phyloP scores from a whole-genome alignment of 2,329 filamentous ascomycete species.

The Ophiostoma novo-ulmi region DNA sequence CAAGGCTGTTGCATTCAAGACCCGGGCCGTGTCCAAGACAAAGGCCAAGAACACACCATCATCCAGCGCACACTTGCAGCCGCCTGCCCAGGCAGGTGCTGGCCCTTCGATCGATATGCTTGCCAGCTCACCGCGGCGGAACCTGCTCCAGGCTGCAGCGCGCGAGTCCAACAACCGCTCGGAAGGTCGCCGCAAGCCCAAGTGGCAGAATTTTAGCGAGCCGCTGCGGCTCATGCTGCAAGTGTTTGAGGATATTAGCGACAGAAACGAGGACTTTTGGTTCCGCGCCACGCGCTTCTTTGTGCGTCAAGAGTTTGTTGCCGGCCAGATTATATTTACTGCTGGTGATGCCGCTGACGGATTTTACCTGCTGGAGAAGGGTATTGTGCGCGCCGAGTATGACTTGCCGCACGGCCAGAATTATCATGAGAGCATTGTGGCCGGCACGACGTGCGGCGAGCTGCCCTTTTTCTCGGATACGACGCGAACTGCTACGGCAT shows the following conservation, averaged over 20 bases:
- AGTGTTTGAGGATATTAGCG: conserved; percentile 84
- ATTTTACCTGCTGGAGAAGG: conserved; percentile 87
- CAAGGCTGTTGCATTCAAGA: conserved; percentile 5
- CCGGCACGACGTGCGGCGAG: conserved; percentile 92
- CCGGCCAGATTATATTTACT: conserved; percentile 70
- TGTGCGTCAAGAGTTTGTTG: conserved; percentile 57
- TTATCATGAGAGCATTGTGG: conserved; percentile 86
- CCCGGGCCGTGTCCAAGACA: background rate
- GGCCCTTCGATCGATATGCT: conserved; percentile 37
- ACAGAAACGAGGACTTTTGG: conserved; percentile 93
- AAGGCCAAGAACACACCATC: conserved; percentile 2
- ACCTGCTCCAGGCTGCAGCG: conserved; percentile 72
- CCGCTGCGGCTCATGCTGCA: conserved; percentile 88
- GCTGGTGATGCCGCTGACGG: conserved; percentile 71
- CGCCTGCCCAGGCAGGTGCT: background rate
- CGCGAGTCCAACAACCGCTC: conserved; percentile 66
- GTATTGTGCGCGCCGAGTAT: conserved; percentile 86
- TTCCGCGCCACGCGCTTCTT: conserved; percentile 76
- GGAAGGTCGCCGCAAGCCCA: conserved; percentile 54
- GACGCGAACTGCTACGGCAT: conserved; percentile 75
- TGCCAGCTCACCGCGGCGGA: conserved; percentile 75
- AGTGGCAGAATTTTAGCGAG: conserved; percentile 83
- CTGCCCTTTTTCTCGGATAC: conserved; percentile 95
- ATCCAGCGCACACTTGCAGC: conserved; percentile 10
- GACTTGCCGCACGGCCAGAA: conserved; percentile 74